phyloP scores from a whole-genome alignment of 306 rosid genomes.

The Glycine soja region DNA sequence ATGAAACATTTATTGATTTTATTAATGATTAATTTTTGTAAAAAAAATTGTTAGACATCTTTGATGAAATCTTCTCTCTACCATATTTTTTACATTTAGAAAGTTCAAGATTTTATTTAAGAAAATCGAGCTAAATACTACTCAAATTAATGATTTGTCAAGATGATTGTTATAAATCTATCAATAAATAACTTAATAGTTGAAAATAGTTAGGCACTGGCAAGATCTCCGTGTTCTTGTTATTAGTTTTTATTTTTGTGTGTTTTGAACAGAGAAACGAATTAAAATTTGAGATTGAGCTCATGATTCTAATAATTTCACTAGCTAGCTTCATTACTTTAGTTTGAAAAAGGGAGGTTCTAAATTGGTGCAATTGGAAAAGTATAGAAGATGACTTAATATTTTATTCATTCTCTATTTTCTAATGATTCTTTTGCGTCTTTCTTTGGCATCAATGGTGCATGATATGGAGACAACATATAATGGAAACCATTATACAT shows the following conservation, averaged over 20 bases:
- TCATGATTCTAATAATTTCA: constrained; percentile 3
- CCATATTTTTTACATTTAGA: too few relatives aligned
- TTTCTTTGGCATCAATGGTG: constrained; percentile 35
- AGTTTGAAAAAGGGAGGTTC: constrained; percentile 10
- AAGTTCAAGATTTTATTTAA: too few relatives aligned
- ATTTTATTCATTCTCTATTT: neutral
- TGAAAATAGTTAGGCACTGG: neutral
- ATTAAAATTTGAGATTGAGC: neutral
- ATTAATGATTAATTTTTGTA: too few relatives aligned
- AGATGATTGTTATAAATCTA: neutral
- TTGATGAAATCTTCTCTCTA: too few relatives aligned
- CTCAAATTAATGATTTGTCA: too few relatives aligned
- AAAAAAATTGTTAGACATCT: too few relatives aligned
- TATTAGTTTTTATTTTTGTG: neutral
- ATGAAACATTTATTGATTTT: too few relatives aligned
- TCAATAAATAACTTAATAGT: neutral
- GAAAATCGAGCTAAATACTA: too few relatives aligned
- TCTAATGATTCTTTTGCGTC: neutral
- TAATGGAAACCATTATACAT: constrained; percentile 56
- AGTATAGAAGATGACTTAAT: constrained; percentile 11
- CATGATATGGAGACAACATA: constrained; percentile 52
- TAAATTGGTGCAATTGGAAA: constrained; percentile 34
- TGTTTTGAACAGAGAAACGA: neutral
- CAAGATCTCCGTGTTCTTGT: neutral
- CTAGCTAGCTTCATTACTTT: neutral